Base-by-base conservation (phyloP, 2,329 filamentous ascomycete species). In the Neocatenulostroma microsporum region DNA sequence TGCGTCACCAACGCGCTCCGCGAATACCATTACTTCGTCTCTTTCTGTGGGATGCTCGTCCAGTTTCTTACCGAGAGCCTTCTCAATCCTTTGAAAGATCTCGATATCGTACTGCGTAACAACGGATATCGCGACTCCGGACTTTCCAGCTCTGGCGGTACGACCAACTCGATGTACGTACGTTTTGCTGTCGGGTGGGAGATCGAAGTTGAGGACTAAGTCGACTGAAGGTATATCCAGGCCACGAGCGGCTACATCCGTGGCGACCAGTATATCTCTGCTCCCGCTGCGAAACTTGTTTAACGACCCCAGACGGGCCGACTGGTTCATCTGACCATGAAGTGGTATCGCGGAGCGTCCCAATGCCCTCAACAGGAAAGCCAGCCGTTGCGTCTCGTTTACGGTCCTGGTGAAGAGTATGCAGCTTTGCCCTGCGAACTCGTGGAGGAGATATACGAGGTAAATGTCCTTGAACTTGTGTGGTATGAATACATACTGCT, bases 381-480 rank as follows among this genome's bases (percentile, higher is more conserved):
- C 79, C 21, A 95, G 62, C 7, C 91, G 76, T 60, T 94, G 86
- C 0, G 87, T 84, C 58, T 96, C 89, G 61, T 85, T 84, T 29
- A 96, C 84, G 0, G 91, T 98, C 28, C 91, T 73, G 0, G 84
- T 87, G 66, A 98, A 98, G 47, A 96, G 75, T 54, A 98, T 94
- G 42, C 76, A 80, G 0, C 81, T 82, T 56, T 93, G 78, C n/a
- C 89, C 91, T 11, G 78, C 76, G 51, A 85, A 84, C 51, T 94
- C 86, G 58, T 91, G 91, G 45, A 91, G 67, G 1, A 96, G 70
- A 57, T 85, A 83, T 41, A 95, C 78, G 11, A 96, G 74, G 56
- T 94, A 93, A 8, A 84, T 76, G 54, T 98, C 91, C 62, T 98
- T 96, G 63, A 84, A 76, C 45, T 80, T 80, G 58, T 85, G 80